Conservation (phyloP, 2,329 filamentous ascomycete genomes). For the Knufia fluminis region DNA sequence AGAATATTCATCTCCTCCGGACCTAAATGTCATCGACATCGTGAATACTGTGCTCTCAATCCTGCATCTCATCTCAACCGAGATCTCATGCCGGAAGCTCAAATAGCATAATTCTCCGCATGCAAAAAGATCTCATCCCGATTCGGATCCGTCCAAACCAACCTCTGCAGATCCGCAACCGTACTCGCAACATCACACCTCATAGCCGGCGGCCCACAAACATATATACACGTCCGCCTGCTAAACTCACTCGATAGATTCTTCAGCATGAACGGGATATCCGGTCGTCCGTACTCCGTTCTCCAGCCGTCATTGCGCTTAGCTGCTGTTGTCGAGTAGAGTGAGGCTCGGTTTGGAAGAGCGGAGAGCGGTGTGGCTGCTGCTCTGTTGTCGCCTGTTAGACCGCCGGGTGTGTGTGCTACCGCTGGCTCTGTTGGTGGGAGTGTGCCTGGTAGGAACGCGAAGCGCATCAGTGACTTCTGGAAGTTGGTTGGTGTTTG, state of each 20-base stretch:
- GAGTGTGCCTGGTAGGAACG: slow-evolving; percentile 52
- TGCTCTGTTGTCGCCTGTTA: background rate
- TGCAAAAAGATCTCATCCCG: slow-evolving; percentile 89
- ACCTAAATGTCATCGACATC: background rate
- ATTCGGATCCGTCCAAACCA: slow-evolving; percentile 68
- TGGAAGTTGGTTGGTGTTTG: slow-evolving; percentile 79
- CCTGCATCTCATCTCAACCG: too few relatives aligned
- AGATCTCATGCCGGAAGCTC: slow-evolving; percentile 11
- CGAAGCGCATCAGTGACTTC: slow-evolving; percentile 82
- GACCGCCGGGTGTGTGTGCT: background rate
- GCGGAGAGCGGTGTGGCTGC: slow-evolving; percentile 1
- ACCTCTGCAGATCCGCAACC: slow-evolving; percentile 70
- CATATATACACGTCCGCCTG: slow-evolving; percentile 75
- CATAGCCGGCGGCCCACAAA: slow-evolving; percentile 84
- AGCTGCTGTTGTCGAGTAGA: background rate
- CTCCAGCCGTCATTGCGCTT: slow-evolving; percentile 61
- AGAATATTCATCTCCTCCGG: background rate
- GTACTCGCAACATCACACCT: slow-evolving; percentile 77
- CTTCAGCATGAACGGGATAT: slow-evolving; percentile 76
- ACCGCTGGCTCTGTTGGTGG: background rate
- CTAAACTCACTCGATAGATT: slow-evolving; percentile 77
- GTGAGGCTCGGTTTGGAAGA: slow-evolving; percentile 23
- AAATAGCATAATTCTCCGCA: slow-evolving; percentile 90
- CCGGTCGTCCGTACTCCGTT: slow-evolving; percentile 83
- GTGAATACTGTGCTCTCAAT: background rate